Percentiles rank a stretch among this genome's conserved stretches.
phyloP scores from a whole-genome alignment of 306 rosid species.

The Pyrus communis region DNA sequence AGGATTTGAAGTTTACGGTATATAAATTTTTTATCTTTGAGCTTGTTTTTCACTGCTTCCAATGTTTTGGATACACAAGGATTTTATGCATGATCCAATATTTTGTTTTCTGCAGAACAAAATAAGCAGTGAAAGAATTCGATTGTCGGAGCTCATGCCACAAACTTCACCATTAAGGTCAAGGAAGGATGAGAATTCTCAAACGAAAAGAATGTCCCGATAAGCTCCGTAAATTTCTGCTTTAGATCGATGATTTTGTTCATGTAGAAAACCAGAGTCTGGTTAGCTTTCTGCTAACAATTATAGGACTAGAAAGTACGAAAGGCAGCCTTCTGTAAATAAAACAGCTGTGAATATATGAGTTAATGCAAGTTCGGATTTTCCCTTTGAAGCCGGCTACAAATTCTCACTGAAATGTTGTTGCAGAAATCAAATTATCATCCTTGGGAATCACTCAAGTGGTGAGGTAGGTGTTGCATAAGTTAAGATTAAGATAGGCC shows the following conservation, averaged over 20 bases:
- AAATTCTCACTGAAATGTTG: too few species aligned
- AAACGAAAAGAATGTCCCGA: conserved; percentile 43
- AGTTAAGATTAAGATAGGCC: too few species aligned
- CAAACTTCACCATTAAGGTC: conserved; percentile 52
- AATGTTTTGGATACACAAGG: background rate
- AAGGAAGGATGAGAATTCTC: conserved; percentile 44
- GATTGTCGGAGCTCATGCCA: conserved; percentile 59
- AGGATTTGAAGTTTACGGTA: conserved; percentile 78
- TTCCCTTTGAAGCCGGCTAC: background rate
- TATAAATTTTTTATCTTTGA: background rate
- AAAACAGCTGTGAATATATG: background rate
- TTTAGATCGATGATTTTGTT: conserved; percentile 55
- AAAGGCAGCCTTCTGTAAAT: conserved; percentile 14
- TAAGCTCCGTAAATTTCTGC: conserved; percentile 63
- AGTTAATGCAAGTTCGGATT: background rate
- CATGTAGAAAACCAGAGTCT: background rate
- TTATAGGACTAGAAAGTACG: background rate
- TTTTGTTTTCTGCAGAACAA: conserved; percentile 39
- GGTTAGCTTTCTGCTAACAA: conserved; percentile 18
- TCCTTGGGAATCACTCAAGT: too few species aligned
- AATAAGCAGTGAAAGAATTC: conserved; percentile 51
- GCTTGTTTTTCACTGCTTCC: background rate
- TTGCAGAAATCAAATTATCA: too few species aligned
- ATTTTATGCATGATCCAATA: background rate
- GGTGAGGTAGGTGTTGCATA: too few species aligned